These are phyloP conservation scores for Datisca glomerata DNA, from an alignment of 306 rosid species.

Conservation along the genomic window DNA sequence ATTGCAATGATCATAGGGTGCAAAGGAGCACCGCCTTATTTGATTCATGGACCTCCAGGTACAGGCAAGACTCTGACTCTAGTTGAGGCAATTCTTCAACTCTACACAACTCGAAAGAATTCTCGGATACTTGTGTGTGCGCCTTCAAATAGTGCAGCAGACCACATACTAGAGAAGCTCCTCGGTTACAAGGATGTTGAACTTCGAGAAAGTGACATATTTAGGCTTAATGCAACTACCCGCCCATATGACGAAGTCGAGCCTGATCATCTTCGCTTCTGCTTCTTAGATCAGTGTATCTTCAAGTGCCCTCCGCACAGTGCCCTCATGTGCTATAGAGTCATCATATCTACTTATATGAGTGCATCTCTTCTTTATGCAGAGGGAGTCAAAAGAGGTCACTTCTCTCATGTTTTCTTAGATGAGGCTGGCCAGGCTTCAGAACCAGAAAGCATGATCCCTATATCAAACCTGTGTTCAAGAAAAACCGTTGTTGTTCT, in stretches of 20 bases:
- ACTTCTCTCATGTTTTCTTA: constrained; percentile 86
- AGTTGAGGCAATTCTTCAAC: constrained; percentile 76
- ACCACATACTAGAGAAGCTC: constrained; percentile 60
- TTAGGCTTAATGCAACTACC: constrained; percentile 68
- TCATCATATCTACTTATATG: constrained; percentile 71
- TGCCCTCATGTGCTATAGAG: constrained; percentile 41
- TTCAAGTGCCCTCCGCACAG: constrained; percentile 58
- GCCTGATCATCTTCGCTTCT: constrained; percentile 46
- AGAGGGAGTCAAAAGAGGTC: constrained; percentile 56
- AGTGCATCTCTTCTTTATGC: constrained; percentile 58
- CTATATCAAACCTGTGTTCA: constrained; percentile 51
- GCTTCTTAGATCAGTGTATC: constrained; percentile 47
- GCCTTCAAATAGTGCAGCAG: constrained; percentile 89
- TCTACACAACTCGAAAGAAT: constrained; percentile 28
- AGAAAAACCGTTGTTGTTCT: constrained; percentile 69
- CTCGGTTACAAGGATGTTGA: constrained; percentile 27
- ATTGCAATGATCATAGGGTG: constrained; percentile 74
- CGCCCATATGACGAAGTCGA: constrained; percentile 60
- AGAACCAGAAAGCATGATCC: constrained; percentile 82
- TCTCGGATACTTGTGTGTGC: constrained; percentile 73
- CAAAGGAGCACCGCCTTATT: constrained; percentile 71
- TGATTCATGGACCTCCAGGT: constrained; percentile 89
- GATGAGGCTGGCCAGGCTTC: constrained; percentile 99
- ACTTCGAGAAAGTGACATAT: constrained; percentile 37
- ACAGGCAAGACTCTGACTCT: constrained; percentile 80